These are phyloP conservation scores for Trichoderma cornu-damae DNA, from an alignment of 2,329 filamentous ascomycete genomes.

Conservation along the genomic window DNA sequence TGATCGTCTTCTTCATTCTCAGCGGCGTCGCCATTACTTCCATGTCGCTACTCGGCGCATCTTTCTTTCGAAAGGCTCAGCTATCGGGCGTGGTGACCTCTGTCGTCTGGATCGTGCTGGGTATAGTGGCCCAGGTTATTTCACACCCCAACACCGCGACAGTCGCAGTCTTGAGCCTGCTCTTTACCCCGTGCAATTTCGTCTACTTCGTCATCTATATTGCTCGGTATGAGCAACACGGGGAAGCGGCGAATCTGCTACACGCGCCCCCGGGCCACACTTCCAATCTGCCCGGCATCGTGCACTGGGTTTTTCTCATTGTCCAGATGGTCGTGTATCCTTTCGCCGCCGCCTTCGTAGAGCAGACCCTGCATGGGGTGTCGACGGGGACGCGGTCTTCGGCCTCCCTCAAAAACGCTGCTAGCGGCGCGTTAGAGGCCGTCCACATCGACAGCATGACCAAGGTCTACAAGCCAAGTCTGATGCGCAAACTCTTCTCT, in stretches of 20 bases:
- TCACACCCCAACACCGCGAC: constrained; percentile 54
- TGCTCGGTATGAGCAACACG: constrained; percentile 64
- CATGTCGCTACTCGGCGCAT: constrained; percentile 68
- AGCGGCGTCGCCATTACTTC: constrained; percentile 68
- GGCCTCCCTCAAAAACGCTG: constrained; percentile 19
- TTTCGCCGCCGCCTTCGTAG: constrained; percentile 63
- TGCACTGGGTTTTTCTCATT: constrained; percentile 67
- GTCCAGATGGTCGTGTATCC: constrained; percentile 68
- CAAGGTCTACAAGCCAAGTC: constrained; percentile 66
- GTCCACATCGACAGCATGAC: constrained; percentile 66
- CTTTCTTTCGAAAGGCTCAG: constrained; percentile 76
- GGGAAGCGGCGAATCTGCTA: constrained; percentile 54
- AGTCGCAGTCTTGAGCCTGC: constrained; percentile 62
- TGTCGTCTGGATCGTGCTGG: constrained; percentile 64
- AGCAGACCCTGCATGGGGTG: constrained; percentile 51
- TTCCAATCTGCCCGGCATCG: constrained; percentile 63
- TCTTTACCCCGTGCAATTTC: constrained; percentile 81
- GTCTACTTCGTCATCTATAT: constrained; percentile 68
- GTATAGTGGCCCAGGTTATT: constrained; percentile 71
- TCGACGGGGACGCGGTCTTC: constrained; percentile 39
- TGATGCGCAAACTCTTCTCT: constrained; percentile 48
- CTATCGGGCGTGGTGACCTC: constrained; percentile 72
- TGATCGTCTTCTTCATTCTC: constrained; percentile 66
- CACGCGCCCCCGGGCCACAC: constrained; percentile 54
- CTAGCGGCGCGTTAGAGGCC: constrained; percentile 40